Evolutionary conservation across 345 rosid genomes (phyloP).

Genomic region (Heritiera littoralis): DNA sequence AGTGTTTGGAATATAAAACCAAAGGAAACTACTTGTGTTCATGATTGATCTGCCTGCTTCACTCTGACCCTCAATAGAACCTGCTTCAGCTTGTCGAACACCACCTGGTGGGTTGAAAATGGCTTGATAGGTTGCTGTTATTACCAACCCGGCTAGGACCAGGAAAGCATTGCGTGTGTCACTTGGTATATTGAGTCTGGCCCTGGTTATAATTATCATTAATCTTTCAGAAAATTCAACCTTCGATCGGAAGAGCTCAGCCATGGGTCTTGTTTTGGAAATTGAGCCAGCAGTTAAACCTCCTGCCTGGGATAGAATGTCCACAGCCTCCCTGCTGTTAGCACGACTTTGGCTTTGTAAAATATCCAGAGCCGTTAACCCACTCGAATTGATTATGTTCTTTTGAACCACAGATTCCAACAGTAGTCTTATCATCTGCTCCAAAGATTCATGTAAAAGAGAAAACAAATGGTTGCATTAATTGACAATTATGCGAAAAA

Average conservation of each 20-base stretch:
- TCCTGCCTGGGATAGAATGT: neutral
- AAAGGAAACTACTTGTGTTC: neutral
- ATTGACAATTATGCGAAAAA: neutral
- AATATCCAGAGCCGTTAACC: neutral
- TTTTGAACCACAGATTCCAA: neutral
- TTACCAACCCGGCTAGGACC: neutral
- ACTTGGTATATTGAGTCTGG: neutral
- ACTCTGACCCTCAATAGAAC: neutral
- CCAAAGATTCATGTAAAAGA: neutral
- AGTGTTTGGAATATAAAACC: neutral
- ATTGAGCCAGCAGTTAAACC: neutral
- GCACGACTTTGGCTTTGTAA: neutral
- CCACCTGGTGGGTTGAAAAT: neutral
- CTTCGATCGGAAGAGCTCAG: neutral
- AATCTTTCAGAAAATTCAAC: neutral
- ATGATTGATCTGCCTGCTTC: neutral
- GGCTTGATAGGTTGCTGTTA: neutral
- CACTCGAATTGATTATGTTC: neutral
- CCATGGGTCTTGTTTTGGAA: neutral
- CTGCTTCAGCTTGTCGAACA: neutral
- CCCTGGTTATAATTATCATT: neutral
- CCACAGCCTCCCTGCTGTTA: neutral
- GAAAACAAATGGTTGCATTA: neutral
- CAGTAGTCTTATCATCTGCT: neutral
- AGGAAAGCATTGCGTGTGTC: neutral